Evolutionary conservation across 2,329 filamentous ascomycete genomes (phyloP).

Genomic region (Hysterium pulicare): DNA sequence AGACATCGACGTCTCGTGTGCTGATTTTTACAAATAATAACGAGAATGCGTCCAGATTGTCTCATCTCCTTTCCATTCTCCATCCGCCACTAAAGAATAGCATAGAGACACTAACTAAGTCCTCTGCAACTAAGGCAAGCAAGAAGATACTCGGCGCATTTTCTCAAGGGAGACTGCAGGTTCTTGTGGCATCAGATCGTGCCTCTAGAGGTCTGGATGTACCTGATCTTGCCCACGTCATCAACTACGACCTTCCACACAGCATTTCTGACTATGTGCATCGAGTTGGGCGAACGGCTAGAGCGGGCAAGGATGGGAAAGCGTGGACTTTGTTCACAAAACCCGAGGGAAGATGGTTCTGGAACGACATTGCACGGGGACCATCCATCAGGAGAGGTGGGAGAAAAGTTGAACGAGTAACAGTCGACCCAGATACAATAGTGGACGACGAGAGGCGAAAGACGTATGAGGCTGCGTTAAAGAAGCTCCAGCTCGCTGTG

Average conservation of each 20-base stretch:
- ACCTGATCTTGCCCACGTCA: conserved; percentile 71
- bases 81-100: conserved; percentile 55
- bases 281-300: conserved; percentile 84
- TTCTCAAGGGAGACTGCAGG: conserved; percentile 57
- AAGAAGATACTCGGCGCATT: conserved; percentile 68
- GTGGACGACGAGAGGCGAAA: conserved; percentile 41
- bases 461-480: conserved; percentile 54
- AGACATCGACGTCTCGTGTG: conserved; percentile 36
- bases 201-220: conserved; percentile 88
- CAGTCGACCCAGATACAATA: conserved; percentile 35
- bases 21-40: conserved; percentile 91
- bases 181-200: conserved; percentile 90
- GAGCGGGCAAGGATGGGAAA: conserved; percentile 70
- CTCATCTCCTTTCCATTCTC: conserved; percentile 70
- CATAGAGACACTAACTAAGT: conserved; percentile 72
- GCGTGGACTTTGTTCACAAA: conserved; percentile 87
- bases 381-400: conserved; percentile 48
- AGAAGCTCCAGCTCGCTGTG: conserved; percentile 61
- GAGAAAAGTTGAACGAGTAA: conserved; percentile 45
- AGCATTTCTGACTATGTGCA: conserved; percentile 84
- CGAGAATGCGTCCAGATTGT: conserved; percentile 81
- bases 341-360: conserved; percentile 87
- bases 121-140: conserved; percentile 68
- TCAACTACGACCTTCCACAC: conserved; percentile 90
- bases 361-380: conserved; percentile 69